Percentiles rank a stretch among this genome's conserved stretches.
Evolutionary conservation across 768 basidiomycete species (phyloP).

Genomic region (Porpolomopsis calyptriformis): DNA sequence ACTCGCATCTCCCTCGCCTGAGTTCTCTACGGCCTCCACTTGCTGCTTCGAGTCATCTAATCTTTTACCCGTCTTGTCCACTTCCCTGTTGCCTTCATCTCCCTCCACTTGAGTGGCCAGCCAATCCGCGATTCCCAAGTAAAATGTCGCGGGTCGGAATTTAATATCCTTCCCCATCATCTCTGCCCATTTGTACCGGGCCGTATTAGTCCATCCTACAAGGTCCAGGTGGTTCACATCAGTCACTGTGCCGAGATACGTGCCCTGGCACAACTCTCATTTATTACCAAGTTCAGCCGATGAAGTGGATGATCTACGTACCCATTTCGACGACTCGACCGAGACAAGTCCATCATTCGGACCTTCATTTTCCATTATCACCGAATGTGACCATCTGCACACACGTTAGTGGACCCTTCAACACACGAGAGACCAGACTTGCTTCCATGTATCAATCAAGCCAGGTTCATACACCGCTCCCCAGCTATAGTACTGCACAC

Average conservation of each 20-base stretch:
- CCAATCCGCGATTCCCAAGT: slow-evolving; percentile 72
- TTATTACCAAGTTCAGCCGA: background rate
- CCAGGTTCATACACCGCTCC: slow-evolving; percentile 87
- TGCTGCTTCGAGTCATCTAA: background rate
- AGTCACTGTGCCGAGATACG: slow-evolving; percentile 85
- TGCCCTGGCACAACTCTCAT: slow-evolving; percentile 42
- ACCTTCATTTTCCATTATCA: slow-evolving; percentile 80
- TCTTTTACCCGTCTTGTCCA: background rate
- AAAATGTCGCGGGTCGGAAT: slow-evolving; percentile 88
- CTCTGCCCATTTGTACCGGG: slow-evolving; percentile 81
- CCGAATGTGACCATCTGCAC: slow-evolving; percentile 57
- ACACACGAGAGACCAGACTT: slow-evolving; percentile 2
- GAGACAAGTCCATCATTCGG: slow-evolving; percentile 92
- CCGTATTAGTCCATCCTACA: slow-evolving; percentile 89
- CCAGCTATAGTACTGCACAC: slow-evolving; percentile 89
- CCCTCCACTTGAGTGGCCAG: slow-evolving; percentile 48
- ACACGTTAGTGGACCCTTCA: slow-evolving; percentile 8
- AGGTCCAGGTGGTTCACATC: slow-evolving; percentile 89
- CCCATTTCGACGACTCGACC: slow-evolving; percentile 81
- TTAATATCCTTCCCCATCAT: slow-evolving; percentile 83
- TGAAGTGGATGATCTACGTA: slow-evolving; percentile 15
- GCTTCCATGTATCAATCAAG: slow-evolving; percentile 84
- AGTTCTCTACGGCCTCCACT: background rate
- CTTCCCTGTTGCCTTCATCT: background rate
- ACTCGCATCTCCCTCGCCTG: background rate